phyloP scores from a whole-genome alignment of 129 eudicot genomes.

The Flaveria trinervia region DNA sequence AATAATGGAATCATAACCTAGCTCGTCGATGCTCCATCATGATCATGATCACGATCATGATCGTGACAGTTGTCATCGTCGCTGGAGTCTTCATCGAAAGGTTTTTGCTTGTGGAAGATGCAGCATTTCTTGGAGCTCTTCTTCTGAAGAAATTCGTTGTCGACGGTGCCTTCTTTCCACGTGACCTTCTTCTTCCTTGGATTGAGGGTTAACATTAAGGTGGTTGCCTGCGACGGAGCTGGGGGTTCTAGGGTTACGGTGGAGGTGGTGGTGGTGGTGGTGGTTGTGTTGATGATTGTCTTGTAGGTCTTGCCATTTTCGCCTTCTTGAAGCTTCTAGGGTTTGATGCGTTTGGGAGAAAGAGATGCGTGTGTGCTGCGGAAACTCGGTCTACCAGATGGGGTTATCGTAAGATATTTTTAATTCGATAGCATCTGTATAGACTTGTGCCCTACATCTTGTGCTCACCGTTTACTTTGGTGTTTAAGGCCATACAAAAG shows the following conservation, averaged over 20 bases:
- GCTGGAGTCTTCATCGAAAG: constrained; percentile 81
- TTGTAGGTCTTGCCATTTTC: constrained; percentile 47
- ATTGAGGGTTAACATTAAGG: constrained; percentile 68
- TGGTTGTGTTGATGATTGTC: constrained; percentile 38
- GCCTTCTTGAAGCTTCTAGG: constrained; percentile 29
- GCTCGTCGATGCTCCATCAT: constrained; percentile 39
- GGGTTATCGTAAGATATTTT: no score
- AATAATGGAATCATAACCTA: neutral
- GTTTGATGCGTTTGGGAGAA: constrained; percentile 32
- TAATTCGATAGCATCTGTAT: no score
- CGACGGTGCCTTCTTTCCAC: constrained; percentile 91
- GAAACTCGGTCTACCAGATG: neutral
- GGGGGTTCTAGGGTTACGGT: constrained; percentile 58
- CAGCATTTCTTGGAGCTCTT: constrained; percentile 96
- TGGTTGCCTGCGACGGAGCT: constrained; percentile 44
- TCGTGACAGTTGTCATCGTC: constrained; percentile 53
- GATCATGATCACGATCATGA: constrained; percentile 15
- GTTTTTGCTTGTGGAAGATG: constrained; percentile 80
- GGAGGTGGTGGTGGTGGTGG: constrained; percentile 42
- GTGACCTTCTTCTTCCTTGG: constrained; percentile 91
- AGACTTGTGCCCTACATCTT: no score
- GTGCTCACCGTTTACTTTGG: no score
- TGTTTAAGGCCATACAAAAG: no score
- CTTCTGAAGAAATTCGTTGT: constrained; percentile 72
- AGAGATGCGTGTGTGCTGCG: neutral